Conservation (phyloP, 2,329 filamentous ascomycete species). For the Colletotrichum sp. region DNA sequence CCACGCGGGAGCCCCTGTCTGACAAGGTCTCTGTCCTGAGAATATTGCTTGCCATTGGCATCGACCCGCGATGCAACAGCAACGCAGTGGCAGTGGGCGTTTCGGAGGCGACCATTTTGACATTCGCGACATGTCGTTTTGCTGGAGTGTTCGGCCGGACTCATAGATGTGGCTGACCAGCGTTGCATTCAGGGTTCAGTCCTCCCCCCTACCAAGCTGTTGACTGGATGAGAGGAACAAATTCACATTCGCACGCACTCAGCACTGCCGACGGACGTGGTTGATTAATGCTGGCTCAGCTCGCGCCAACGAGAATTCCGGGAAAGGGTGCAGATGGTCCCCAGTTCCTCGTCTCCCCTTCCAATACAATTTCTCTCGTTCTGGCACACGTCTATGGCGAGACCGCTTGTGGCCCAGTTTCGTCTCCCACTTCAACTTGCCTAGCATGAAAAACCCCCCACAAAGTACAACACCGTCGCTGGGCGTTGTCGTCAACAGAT, state of each 20-base stretch:
- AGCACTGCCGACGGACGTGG: conserved; percentile 1
- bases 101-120: neutral
- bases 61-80: neutral
- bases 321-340: conserved; percentile 33
- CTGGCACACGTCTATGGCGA: conserved; percentile 32
- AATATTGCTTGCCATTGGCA: neutral
- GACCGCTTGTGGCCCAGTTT: neutral
- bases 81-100: neutral
- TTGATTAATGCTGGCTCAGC: neutral
- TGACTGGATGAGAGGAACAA: neutral
- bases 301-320: conserved; percentile 33
- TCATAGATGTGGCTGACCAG: neutral
- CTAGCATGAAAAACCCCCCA: conserved; percentile 21
- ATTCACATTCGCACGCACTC: neutral
- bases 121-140: neutral
- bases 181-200: neutral
- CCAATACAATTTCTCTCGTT: conserved; percentile 21
- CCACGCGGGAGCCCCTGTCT: conserved; percentile 14
- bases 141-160: neutral
- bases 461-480: neutral
- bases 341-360: conserved; percentile 30
- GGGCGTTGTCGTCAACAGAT: conserved; percentile 3
- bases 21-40: neutral
- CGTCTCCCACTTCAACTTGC: neutral
- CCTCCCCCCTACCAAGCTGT: neutral